Evolutionary conservation across 768 basidiomycete species (phyloP).

Genomic region (Hericium erinaceus): DNA sequence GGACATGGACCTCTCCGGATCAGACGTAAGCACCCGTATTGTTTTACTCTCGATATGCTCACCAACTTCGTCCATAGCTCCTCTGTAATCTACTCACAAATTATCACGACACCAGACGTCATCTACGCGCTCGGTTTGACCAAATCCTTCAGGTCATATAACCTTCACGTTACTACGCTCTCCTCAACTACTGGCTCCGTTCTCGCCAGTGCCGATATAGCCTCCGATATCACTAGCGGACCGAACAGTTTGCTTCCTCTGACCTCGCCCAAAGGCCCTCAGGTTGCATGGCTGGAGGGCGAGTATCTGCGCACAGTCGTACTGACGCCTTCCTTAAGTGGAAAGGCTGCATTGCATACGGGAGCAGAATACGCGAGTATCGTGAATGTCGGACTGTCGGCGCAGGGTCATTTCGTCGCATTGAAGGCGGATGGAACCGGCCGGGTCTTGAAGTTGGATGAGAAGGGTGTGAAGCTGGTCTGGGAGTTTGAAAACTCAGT

Average conservation of each 20-base stretch:
- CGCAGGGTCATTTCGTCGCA: constrained; percentile 52
- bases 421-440: constrained; percentile 45
- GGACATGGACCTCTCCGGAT: constrained; percentile 69
- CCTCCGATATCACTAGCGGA: constrained; percentile 35
- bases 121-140: constrained; percentile 47
- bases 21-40: constrained; percentile 39
- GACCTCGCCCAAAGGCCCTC: constrained; percentile 11
- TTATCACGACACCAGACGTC: constrained; percentile 42
- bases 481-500: constrained; percentile 55
- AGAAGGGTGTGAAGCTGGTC: constrained; percentile 30
- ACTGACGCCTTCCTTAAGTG: constrained; percentile 43
- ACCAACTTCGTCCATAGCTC: constrained; percentile 33
- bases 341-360: constrained; percentile 28
- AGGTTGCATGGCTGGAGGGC: constrained; percentile 48
- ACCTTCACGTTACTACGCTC: constrained; percentile 59
- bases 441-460: constrained; percentile 43
- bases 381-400: constrained; percentile 43
- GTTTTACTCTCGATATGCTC: neutral
- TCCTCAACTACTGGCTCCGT: constrained; percentile 44
- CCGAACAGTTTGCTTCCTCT: constrained; percentile 30
- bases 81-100: constrained; percentile 51
- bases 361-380: constrained; percentile 36
- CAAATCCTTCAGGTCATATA: constrained; percentile 40
- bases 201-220: constrained; percentile 39
- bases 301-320: constrained; percentile 38